phyloP scores from a whole-genome alignment of 2,329 filamentous ascomycete species.

The Stemphylium beticola region DNA sequence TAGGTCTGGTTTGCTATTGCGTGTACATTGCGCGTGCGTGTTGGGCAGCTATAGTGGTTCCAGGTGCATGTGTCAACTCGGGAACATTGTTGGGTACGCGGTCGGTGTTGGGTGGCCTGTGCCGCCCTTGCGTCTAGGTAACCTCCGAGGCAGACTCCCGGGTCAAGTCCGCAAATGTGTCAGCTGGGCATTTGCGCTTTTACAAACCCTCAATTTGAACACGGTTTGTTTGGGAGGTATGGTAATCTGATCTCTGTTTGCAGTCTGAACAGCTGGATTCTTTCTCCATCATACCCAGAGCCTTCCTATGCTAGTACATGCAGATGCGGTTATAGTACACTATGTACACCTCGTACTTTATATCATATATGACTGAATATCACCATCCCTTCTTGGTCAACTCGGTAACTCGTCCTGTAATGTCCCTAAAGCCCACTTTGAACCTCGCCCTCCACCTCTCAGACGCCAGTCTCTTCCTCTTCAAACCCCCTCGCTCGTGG shows the following conservation, averaged over 20 bases:
- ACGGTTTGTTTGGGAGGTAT: not conserved
- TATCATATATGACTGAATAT: not conserved
- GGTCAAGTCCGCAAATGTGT: constrained; percentile 5
- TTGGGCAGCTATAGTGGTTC: constrained; percentile 5
- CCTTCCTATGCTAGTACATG: constrained; percentile 1
- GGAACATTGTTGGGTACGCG: constrained; percentile 7
- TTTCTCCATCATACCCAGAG: not conserved
- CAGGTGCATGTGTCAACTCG: constrained; percentile 14
- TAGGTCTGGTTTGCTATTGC: not conserved
- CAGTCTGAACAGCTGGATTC: not conserved
- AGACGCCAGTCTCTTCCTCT: constrained; percentile 75
- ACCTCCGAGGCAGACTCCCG: constrained; percentile 6
- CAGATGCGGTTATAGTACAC: constrained; percentile 6
- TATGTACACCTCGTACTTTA: constrained; percentile 4
- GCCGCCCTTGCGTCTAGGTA: not conserved
- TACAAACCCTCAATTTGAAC: too few species aligned
- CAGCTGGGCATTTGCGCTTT: too few species aligned
- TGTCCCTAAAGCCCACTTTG: constrained; percentile 69
- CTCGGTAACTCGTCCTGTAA: constrained; percentile 69
- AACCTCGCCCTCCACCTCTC: constrained; percentile 74
- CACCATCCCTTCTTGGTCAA: constrained; percentile 83
- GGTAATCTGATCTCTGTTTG: not conserved
- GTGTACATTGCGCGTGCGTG: constrained; percentile 2
- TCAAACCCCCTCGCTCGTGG: constrained; percentile 77
- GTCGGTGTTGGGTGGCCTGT: constrained; percentile 11